These are phyloP conservation scores for Magnusiomyces ingens DNA, from an alignment of 1,139 yeast genomes.

Conservation along the genomic window DNA sequence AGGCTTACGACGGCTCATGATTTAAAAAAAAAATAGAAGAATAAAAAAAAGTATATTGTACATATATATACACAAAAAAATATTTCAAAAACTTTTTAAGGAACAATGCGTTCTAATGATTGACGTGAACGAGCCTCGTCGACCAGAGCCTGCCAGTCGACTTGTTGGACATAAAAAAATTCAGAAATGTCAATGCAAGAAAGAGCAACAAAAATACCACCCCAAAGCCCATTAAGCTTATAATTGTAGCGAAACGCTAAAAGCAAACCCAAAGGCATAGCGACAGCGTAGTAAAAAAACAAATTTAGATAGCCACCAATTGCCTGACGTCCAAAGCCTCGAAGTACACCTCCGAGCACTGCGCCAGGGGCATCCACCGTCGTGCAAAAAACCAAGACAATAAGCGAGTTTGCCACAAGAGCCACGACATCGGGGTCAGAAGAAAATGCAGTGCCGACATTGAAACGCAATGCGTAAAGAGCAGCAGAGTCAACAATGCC, in stretches of 20 bases:
- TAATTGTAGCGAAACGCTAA: constrained; percentile 51
- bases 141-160: constrained; percentile 48
- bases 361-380: constrained; percentile 77
- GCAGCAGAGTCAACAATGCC: constrained; percentile 52
- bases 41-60: neutral
- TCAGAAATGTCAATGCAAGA: constrained; percentile 61
- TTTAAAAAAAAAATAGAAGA: constrained; percentile 29
- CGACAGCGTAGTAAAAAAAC: constrained; percentile 62
- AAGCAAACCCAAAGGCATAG: constrained; percentile 62
- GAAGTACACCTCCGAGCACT: constrained; percentile 72
- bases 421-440: constrained; percentile 57
- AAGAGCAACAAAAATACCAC: constrained; percentile 79
- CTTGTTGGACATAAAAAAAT: constrained; percentile 41
- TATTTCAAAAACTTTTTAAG: neutral
- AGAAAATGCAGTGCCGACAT: constrained; percentile 63
- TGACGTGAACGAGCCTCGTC: constrained; percentile 35
- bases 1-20: constrained; percentile 66
- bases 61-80: neutral
- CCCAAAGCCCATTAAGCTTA: constrained; percentile 72
- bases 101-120: constrained; percentile 3
- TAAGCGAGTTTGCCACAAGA: constrained; percentile 49
- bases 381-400: constrained; percentile 66
- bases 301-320: constrained; percentile 77
- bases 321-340: constrained; percentile 84
- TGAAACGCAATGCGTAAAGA: constrained; percentile 45